Base-by-base conservation (phyloP, 371 early-diverging fungal genomes). In the Rhizopus arrhizus region DNA sequence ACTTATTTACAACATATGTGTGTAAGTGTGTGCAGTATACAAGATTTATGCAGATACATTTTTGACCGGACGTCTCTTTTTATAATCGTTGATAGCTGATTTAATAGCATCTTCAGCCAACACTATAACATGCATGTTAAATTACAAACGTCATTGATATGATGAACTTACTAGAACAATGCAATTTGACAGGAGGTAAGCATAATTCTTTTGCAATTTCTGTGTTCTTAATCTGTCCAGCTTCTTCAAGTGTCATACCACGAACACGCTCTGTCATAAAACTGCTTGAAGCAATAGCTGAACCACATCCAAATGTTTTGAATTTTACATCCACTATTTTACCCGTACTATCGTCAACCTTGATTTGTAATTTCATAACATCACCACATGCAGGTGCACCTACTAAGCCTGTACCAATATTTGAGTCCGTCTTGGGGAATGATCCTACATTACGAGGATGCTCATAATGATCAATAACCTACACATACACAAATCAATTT, bases 341-440 rank as follows among this genome's bases (percentile, higher is more conserved):
- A 54, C 95, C 95, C 38, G 85, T 85, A 8, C 77, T 85, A 36
- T 92, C 91, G 66, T 97, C 92, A 3, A 99, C 99, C 73, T 91
- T 87, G 73, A 99, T 98, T 74, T 99, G 99, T 40, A 99, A 85
- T 68, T 97, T 95, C 97, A 99, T 97, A 33, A 99, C 99, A 82
- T 99, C 99, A 60, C 99, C 99, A 78, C 99, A 99, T 9, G 99
- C 99, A 33, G 99, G 99, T 0, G 99, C 99, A 12, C 99, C 99
- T 10, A 99, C 99, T 16, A 99, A 84, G 15, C 99, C 99, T 16
- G 99, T 99, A 32, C 99, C 99, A 32, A 99, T 95, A 66, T 89
- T 83, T 12, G 84, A 82, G 64, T 91, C 91, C 32, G 75, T 80
- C 75, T 95, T 95, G 66, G 86, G 84, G 60, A 99, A 80, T 10